phyloP scores from a whole-genome alignment of 2,329 filamentous ascomycete species.

The Chrysoporthe cubensis region DNA sequence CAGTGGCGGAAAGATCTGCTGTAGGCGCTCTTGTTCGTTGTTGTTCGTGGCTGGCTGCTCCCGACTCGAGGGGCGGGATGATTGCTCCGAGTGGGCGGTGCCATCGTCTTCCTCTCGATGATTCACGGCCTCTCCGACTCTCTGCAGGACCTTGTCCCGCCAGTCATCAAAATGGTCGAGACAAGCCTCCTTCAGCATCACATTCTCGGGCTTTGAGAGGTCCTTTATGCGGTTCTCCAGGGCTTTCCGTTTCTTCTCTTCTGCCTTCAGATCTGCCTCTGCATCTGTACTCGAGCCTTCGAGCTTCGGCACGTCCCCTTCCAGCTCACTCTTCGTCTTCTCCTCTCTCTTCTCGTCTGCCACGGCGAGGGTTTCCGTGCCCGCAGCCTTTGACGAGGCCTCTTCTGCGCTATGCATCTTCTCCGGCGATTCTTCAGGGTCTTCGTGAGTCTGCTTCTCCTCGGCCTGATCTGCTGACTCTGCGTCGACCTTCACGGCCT shows the following conservation, averaged over 20 bases:
- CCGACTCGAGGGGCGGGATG: constrained; percentile 48
- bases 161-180: constrained; percentile 77
- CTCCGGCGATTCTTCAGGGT: neutral
- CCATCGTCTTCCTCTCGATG: constrained; percentile 50
- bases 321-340: neutral
- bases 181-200: constrained; percentile 53
- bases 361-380: neutral
- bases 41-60: constrained; percentile 42
- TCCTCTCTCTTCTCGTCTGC: neutral
- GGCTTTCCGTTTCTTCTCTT: constrained; percentile 25
- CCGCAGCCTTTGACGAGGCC: neutral
- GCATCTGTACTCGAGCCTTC: neutral
- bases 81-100: constrained; percentile 51
- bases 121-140: constrained; percentile 68
- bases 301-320: neutral
- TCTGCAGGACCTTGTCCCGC: constrained; percentile 69
- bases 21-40: constrained; percentile 49
- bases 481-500: constrained; percentile 6
- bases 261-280: constrained; percentile 4
- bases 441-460: neutral
- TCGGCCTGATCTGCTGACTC: neutral
- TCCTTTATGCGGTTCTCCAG: constrained; percentile 20
- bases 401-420: neutral
- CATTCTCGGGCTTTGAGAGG: constrained; percentile 37
- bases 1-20: constrained; percentile 57